phyloP scores from a whole-genome alignment of 2,329 filamentous ascomycete species.

The Periconia sp. region DNA sequence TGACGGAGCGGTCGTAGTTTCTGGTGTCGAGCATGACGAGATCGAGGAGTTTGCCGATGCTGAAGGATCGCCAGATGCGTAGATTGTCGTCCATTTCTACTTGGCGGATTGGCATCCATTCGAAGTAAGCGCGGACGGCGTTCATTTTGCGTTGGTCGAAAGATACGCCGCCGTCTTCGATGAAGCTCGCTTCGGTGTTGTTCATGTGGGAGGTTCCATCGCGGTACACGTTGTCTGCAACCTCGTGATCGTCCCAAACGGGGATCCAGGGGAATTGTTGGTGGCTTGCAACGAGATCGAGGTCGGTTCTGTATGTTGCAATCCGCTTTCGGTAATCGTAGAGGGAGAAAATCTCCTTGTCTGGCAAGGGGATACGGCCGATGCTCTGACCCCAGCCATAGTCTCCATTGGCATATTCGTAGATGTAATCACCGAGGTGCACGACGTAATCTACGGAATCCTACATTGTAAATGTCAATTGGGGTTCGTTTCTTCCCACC shows the following conservation, averaged over 20 bases:
- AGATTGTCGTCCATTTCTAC: conserved; percentile 48
- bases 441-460: conserved; percentile 48
- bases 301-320: conserved; percentile 45
- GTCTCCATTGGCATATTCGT: conserved; percentile 43
- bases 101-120: conserved; percentile 49
- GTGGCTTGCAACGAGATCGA: conserved; percentile 44
- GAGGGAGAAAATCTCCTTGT: conserved; percentile 43
- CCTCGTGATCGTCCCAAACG: conserved; percentile 51
- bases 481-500: background rate
- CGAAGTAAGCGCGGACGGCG: conserved; percentile 48
- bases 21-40: conserved; percentile 47
- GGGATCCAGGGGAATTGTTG: conserved; percentile 48
- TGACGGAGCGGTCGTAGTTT: conserved; percentile 44
- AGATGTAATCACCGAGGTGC: conserved; percentile 49
- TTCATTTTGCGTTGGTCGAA: conserved; percentile 52
- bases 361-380: conserved; percentile 34
- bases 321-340: conserved; percentile 50
- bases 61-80: conserved; percentile 43
- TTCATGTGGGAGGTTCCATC: conserved; percentile 45
- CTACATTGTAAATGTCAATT: conserved; percentile 13
- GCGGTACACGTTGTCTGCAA: conserved; percentile 46
- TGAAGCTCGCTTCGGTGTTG: conserved; percentile 48
- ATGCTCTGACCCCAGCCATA: conserved; percentile 40
- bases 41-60: conserved; percentile 43
- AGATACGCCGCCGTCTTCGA: conserved; percentile 41